Evolutionary conservation across 2,329 filamentous ascomycete genomes (phyloP), one percentile per base, ranked within the genome.

Genomic region (Ceratocystis ficicola): DNA sequence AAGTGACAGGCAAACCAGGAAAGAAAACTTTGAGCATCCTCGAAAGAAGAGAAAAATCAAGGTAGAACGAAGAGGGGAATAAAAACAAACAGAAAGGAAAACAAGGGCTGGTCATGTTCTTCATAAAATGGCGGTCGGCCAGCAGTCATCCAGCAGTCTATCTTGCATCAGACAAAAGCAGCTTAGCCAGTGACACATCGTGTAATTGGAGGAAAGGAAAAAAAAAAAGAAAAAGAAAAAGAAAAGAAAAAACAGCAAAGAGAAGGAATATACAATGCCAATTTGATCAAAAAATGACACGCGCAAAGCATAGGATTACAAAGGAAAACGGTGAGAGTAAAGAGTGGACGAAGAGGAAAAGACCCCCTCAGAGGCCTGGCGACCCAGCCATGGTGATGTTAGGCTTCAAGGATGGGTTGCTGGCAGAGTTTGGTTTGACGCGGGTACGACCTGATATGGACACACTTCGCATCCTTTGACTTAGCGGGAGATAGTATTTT

Each of bases 401-500:
- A 7, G 76, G 76, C 64, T 69, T 64, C 57, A 66, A 50, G 17
- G 48, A 61, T 22, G 81, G 82, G 66, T 84, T 78, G 68, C 81
- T 82, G n/a, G 81, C 81, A 17, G 82, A 80, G 70, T 86, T 86
- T 2, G 83, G 82, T 70, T 85, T 83, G 68, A 87, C 82, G 1
- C 77, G 80, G 8, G 81, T 81, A 70, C 83, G 78, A 41, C 82
- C 83, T 8, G 83, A 81, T 57, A 87, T 83, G 6, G 81, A 78
- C 7, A 83, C 81, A 69, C 81, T 86, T 69, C 83, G 78, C 46
- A 84, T 74, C 65, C 79, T 81, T 70, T 83, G 81, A 70, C 83
- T 86, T 64, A 87, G 76, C 2, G 84, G 84, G 44, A 87, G 77
- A 36, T 78, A 83, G 72, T 99, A 99, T 72, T 92, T 91, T 70